Percentiles rank a stretch among this genome's conserved stretches.
Evolutionary conservation across 768 basidiomycete species (phyloP).

Genomic region (Mycena alexandri): DNA sequence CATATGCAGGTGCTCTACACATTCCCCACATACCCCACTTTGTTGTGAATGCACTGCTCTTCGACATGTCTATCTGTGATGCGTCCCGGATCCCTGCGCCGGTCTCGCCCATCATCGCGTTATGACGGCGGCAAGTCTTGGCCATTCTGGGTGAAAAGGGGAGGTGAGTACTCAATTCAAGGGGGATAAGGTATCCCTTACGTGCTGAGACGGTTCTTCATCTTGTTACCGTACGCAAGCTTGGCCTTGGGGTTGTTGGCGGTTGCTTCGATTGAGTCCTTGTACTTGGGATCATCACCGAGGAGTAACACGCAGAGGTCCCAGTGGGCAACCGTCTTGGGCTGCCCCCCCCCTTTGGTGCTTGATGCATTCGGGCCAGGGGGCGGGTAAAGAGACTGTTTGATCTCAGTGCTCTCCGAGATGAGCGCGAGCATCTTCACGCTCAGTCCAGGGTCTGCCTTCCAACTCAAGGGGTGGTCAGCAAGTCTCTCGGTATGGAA

Average conservation of each 20-base stretch:
- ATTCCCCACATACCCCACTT: slow-evolving; percentile 4
- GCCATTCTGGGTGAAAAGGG: slow-evolving; percentile 7
- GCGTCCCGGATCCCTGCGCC: slow-evolving; percentile 7
- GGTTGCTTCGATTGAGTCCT: neutral
- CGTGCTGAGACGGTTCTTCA: slow-evolving; percentile 14
- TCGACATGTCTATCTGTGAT: neutral
- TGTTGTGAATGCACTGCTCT: neutral
- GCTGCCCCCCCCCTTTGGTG: neutral
- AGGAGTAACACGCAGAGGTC: neutral
- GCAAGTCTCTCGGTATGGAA: neutral
- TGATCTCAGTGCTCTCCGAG: neutral
- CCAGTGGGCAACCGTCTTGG: slow-evolving; percentile 3
- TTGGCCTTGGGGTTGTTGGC: neutral
- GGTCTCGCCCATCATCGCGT: slow-evolving; percentile 4
- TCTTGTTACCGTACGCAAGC: slow-evolving; percentile 8
- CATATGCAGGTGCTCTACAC: too few relatives aligned
- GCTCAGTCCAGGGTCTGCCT: neutral
- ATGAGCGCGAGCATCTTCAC: slow-evolving; percentile 1
- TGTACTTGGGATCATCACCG: neutral
- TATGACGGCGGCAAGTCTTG: neutral
- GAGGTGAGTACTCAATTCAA: neutral
- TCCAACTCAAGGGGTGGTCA: slow-evolving; percentile 7
- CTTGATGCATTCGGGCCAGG: slow-evolving; percentile 10
- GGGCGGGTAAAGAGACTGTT: slow-evolving; percentile 1
- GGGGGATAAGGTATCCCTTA: neutral